phyloP scores from a whole-genome alignment of 768 basidiomycete species.

The Coprinellus micaceus region DNA sequence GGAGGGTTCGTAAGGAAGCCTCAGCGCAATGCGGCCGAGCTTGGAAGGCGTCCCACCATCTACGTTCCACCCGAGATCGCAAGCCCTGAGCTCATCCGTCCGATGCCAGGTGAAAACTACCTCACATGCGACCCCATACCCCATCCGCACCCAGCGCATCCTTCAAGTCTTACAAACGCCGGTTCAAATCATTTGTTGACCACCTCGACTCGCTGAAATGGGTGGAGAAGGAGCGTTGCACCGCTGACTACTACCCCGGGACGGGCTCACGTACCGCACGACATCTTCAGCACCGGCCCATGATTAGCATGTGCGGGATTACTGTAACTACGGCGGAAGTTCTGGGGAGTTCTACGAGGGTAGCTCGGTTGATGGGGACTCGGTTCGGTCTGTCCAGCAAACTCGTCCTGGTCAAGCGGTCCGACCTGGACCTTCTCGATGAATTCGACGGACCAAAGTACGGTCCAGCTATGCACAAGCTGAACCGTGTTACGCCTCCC shows the following conservation, averaged over 20 bases:
- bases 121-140: constrained; percentile 1
- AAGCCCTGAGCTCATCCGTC: constrained; percentile 1
- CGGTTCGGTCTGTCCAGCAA: not conserved
- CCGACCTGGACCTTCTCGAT: not conserved
- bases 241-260: constrained; percentile 10
- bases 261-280: not conserved
- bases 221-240: constrained; percentile 2
- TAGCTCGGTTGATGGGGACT: not conserved
- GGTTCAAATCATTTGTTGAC: constrained; percentile 4
- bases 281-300: constrained; percentile 6
- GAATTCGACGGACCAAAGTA: no score
- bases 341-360: not conserved
- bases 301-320: constrained; percentile 4
- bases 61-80: not conserved
- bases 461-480: no score
- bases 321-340: not conserved
- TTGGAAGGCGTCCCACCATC: not conserved
- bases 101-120: constrained; percentile 2
- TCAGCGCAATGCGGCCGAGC: not conserved
- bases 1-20: not conserved
- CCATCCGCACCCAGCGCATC: constrained; percentile 4
- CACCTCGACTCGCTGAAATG: constrained; percentile 6
- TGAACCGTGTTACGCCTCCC: no score
- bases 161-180: not conserved
- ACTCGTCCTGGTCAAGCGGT: not conserved